Evolutionary conservation across 768 basidiomycete genomes (phyloP).

Genomic region (Tulasnella sp.): DNA sequence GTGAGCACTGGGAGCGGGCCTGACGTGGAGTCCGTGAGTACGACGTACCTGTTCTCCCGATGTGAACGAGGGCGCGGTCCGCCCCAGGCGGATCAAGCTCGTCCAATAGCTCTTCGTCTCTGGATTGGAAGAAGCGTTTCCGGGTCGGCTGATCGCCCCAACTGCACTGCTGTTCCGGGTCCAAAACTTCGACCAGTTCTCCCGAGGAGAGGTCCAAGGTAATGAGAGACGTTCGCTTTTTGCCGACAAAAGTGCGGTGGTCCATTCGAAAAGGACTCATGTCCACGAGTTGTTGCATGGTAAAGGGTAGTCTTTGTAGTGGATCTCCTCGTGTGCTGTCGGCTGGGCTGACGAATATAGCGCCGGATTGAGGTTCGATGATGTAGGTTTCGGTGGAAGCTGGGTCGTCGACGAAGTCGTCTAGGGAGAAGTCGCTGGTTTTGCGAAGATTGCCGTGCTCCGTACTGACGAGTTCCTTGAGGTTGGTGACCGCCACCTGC

Average conservation of each 20-base stretch:
- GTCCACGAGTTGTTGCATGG: conserved; percentile 90
- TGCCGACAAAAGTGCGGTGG: conserved; percentile 79
- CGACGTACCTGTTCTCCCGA: conserved; percentile 63
- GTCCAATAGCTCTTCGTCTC: conserved; percentile 48
- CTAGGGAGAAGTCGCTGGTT: conserved; percentile 24
- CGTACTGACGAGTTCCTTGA: conserved; percentile 72
- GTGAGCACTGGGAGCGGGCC: not conserved
- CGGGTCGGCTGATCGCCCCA: not conserved
- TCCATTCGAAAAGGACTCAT: conserved; percentile 79
- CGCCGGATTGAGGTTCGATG: conserved; percentile 91
- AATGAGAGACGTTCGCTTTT: conserved; percentile 75
- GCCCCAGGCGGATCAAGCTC: not conserved
- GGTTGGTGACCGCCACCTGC: conserved; percentile 48
- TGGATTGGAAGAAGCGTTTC: conserved; percentile 26
- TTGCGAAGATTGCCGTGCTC: conserved; percentile 45
- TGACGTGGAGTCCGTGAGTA: not conserved
- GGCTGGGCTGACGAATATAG: conserved; percentile 79
- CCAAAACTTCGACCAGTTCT: conserved; percentile 67
- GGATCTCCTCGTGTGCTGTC: conserved; percentile 49
- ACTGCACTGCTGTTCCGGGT: conserved; percentile 50
- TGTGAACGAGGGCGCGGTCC: conserved; percentile 49
- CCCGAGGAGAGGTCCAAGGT: conserved; percentile 66
- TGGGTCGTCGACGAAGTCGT: conserved; percentile 18
- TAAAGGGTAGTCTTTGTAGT: conserved; percentile 83
- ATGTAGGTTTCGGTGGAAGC: conserved; percentile 73